These are phyloP conservation scores for Lactuca sativa DNA, from an alignment of 129 eudicot species.

Conservation along the genomic window DNA sequence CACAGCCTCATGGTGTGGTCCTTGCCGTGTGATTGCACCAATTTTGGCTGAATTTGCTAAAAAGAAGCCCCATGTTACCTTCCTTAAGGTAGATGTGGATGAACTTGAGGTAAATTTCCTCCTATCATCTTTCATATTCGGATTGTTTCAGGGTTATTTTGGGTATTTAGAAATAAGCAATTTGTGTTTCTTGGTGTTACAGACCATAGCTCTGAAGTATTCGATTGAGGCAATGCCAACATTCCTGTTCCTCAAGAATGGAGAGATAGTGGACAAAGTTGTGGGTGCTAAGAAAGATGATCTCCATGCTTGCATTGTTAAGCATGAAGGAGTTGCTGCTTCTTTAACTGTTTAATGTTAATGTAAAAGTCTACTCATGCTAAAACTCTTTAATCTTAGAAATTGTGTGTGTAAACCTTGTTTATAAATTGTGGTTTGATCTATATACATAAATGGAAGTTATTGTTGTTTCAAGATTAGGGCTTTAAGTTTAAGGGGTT, in stretches of 20 bases:
- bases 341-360: slow-evolving; percentile 30
- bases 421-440: slow-evolving; percentile 11
- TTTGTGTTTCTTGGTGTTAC: not conserved
- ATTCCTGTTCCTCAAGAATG: slow-evolving; percentile 66
- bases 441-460: slow-evolving; percentile 29
- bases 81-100: slow-evolving; percentile 78
- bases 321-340: slow-evolving; percentile 37
- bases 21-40: slow-evolving; percentile 72
- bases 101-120: slow-evolving; percentile 47
- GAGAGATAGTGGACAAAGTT: slow-evolving; percentile 54
- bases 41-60: slow-evolving; percentile 55
- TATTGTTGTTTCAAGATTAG: slow-evolving; percentile 9
- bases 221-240: slow-evolving; percentile 84
- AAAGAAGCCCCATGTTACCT: slow-evolving; percentile 40
- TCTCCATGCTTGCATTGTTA: slow-evolving; percentile 29
- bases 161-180: not conserved
- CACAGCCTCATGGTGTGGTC: slow-evolving; percentile 76
- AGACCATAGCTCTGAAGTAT: slow-evolving; percentile 57
- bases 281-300: slow-evolving; percentile 75
- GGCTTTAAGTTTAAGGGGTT: no score
- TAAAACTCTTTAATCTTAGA: not conserved
- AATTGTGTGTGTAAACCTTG: slow-evolving; percentile 10
- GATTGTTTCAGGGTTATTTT: not conserved
- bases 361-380: not conserved
- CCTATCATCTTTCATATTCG: not conserved